phyloP scores from a whole-genome alignment of 108 stramenopile species.

The Cyclostephanos invisitatus region DNA sequence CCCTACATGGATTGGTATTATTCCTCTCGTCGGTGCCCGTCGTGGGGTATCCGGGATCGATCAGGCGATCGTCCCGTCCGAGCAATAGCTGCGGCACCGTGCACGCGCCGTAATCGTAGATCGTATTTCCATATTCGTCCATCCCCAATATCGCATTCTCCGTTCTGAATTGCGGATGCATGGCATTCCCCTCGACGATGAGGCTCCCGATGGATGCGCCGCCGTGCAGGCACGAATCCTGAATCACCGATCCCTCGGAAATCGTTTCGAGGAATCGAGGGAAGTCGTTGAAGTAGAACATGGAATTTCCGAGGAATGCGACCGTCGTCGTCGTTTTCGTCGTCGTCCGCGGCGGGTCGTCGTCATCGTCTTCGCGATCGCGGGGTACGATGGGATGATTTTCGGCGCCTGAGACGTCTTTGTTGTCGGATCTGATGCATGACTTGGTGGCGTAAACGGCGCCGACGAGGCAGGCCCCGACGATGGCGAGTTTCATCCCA shows the following conservation, averaged over 20 bases:
- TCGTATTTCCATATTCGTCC: constrained; percentile 25
- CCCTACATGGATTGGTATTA: background rate
- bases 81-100: constrained; percentile 56
- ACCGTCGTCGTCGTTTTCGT: constrained; percentile 72
- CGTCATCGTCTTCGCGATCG: constrained; percentile 65
- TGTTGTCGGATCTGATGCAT: no score
- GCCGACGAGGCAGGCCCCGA: constrained; percentile 55
- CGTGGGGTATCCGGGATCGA: constrained; percentile 35
- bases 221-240: constrained; percentile 59
- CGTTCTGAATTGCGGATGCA: constrained; percentile 57
- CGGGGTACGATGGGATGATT: no score
- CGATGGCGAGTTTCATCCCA: no score
- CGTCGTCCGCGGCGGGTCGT: constrained; percentile 86
- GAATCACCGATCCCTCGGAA: constrained; percentile 31
- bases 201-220: constrained; percentile 36
- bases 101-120: constrained; percentile 63
- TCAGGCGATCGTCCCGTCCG: constrained; percentile 35
- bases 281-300: constrained; percentile 59
- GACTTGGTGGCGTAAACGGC: no score
- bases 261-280: constrained; percentile 53
- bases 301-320: constrained; percentile 50
- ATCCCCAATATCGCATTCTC: constrained; percentile 20
- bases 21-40: constrained; percentile 9
- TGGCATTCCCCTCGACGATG: constrained; percentile 56
- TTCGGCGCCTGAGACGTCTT: no score